Base-by-base conservation (phyloP, 2,329 filamentous ascomycete species). In the Cercospora beticola region DNA sequence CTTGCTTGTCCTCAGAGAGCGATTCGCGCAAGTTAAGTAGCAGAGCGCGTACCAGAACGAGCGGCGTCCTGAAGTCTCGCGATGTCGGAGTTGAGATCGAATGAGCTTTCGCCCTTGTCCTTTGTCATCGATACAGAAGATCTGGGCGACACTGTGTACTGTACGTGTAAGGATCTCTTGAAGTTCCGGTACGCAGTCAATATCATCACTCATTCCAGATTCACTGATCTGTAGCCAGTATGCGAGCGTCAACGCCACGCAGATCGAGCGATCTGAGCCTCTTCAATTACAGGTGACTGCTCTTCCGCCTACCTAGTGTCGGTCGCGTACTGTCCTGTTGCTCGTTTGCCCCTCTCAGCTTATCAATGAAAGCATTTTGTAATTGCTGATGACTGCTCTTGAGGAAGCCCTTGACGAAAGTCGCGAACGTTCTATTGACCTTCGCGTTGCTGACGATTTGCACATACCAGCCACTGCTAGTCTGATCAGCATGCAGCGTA, bases 341-440 rank as follows among this genome's bases (percentile, higher is more conserved):
- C 31, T 64, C 57, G 31, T 64, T 67, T 59, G 72, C 71, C 33
- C 75, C 68, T 59, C 72, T 73, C 62, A 77, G 43, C 62, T 73
- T 74, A 67, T 76, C 74, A 21, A 77, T 76, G 49, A 78, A 79
- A 6, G 74, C 73, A 16, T 68, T 46, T 61, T 78, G 71, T 64
- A 78, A 65, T 58, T 75, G 75, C 52, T 68, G 64, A 68, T 79
- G 77, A 33, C 72, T 76, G 49, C 75, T 76, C 70, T 75, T 77
- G 57, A 78, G 30, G 54, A 78, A 78, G 8, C 74, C 75, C 64
- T 79, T 78, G 33, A 79, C 77, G 58, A 79, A 77, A 9, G 68
- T 67, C 1, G 74, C 76, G 69, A 77, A 79, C 3, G 75, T 75
- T 67, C 66, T 72, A 46, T 68, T 76, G 64, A 76, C 77, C 62